These are phyloP conservation scores for Nepenthes gracilis DNA, from an alignment of 148 eudicot genomes.

Conservation along the genomic window DNA sequence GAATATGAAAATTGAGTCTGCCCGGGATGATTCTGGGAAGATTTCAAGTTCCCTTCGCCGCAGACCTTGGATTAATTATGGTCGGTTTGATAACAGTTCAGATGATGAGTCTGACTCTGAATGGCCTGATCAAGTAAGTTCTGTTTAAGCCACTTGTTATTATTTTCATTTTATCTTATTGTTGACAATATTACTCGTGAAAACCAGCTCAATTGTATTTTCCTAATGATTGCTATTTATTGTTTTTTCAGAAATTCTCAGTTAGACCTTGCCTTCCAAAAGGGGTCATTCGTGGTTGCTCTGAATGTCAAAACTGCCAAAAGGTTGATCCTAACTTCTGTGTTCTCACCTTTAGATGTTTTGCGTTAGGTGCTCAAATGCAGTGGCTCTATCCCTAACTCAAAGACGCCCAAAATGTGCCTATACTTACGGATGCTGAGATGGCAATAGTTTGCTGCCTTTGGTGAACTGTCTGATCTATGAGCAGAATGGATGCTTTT, in stretches of 20 bases:
- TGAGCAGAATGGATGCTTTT: too few relatives aligned
- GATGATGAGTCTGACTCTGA: slow-evolving; percentile 58
- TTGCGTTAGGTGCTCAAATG: not conserved
- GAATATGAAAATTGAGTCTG: slow-evolving; percentile 28
- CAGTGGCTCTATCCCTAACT: not conserved
- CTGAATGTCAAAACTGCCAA: slow-evolving; percentile 67
- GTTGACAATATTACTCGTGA: not conserved
- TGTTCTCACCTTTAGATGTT: not conserved
- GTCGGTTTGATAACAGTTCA: slow-evolving; percentile 31
- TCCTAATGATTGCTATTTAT: not conserved
- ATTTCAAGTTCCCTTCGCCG: slow-evolving; percentile 41
- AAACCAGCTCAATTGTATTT: not conserved
- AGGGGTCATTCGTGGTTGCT: slow-evolving; percentile 91
- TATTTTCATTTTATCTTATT: not conserved
- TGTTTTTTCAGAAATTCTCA: slow-evolving; percentile 37
- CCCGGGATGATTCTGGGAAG: slow-evolving; percentile 30
- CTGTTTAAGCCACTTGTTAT: not conserved
- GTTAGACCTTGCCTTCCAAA: slow-evolving; percentile 47
- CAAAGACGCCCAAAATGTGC: not conserved
- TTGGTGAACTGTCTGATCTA: too few relatives aligned
- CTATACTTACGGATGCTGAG: not conserved
- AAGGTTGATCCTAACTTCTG: slow-evolving; percentile 39
- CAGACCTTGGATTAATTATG: slow-evolving; percentile 44
- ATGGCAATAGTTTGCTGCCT: not conserved
- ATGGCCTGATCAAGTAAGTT: slow-evolving; percentile 42